phyloP scores from a whole-genome alignment of 345 rosid species.

The Aquilaria yunnanensis region DNA sequence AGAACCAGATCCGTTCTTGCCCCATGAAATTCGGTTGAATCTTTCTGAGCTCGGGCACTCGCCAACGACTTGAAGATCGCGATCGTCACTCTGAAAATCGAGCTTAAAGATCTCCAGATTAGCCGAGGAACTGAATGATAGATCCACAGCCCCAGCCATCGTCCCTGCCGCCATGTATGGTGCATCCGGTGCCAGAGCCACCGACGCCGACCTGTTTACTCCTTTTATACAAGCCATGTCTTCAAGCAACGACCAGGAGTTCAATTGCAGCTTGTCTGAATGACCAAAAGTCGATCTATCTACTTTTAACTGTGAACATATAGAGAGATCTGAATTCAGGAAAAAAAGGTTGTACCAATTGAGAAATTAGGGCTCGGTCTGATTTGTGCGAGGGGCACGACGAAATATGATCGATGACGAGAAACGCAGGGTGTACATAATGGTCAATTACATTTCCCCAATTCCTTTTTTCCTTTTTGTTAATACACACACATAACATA shows the following conservation, averaged over 20 bases:
- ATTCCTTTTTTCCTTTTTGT: no score
- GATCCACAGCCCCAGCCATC: constrained; percentile 99
- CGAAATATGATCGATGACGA: background rate
- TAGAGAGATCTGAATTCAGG: constrained; percentile 2
- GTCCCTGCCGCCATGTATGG: constrained; percentile 99
- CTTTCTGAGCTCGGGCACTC: constrained; percentile 90
- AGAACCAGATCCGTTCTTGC: constrained; percentile 76
- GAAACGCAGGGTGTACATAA: no score
- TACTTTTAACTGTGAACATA: background rate
- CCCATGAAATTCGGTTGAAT: constrained; percentile 94
- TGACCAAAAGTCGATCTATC: background rate
- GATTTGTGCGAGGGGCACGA: constrained; percentile 4
- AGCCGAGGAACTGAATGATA: constrained; percentile 89
- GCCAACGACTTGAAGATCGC: constrained; percentile 64
- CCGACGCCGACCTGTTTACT: constrained; percentile 89
- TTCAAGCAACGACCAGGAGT: background rate
- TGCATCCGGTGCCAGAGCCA: constrained; percentile 89
- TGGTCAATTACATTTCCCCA: no score
- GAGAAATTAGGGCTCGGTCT: constrained; percentile 25
- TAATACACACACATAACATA: no score
- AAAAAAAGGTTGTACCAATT: constrained; percentile 8
- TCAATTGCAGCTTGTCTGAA: constrained; percentile 9
- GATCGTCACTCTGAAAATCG: constrained; percentile 93
- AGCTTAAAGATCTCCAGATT: constrained; percentile 94
- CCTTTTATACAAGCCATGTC: constrained; percentile 89